Evolutionary conservation across 805 yeast genomes (phyloP), one percentile per base, ranked within the genome.

Genomic region (Hanseniaspora guilliermondii): DNA sequence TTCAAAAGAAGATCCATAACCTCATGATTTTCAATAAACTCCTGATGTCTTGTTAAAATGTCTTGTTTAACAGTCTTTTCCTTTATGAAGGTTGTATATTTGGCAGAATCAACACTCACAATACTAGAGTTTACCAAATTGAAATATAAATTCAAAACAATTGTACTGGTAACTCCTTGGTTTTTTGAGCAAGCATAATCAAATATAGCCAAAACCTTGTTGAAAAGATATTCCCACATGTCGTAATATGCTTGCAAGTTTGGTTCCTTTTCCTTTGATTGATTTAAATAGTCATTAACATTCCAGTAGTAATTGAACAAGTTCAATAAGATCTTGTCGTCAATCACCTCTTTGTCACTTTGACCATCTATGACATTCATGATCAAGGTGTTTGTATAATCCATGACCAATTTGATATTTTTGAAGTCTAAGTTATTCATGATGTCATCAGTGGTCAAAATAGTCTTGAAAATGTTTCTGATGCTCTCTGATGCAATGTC

Each of bases 231-330:
- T 4, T 32, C 21, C 53, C 53, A 49, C 21, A 35, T 32, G 9
- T 36, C n/a, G 35, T 49, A 33, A 17, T 40, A 41, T 24, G 24
- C n/a, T 14, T 19, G 16, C 7, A 14, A 8, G 12, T 21, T 22
- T 21, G 25, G 7, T 3, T 14, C 9, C 4, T 14, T 27, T 4
- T 27, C 25, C 17, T 24, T 22, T 6, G 6, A 33, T 5, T 40
- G 30, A 22, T 35, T 49, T 11, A 49, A 41, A 17, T 49, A 49
- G n/a, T 49, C 53, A 40, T 41, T 49, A n/a, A 49, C 41, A 14
- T 35, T 49, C 53, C 53, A 49, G 9, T 27, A 41, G 12, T 41
- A 49, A 14, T 49, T 49, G n/a, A 49, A 49, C 35, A 39, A 22
- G 11, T 40, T 40, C 30, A 49, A 16, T n/a, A 49, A 19, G 6